Evolutionary conservation across 2,329 filamentous ascomycete species (phyloP), one percentile per base, ranked within the genome.

Genomic region (Colletotrichum liriopes): DNA sequence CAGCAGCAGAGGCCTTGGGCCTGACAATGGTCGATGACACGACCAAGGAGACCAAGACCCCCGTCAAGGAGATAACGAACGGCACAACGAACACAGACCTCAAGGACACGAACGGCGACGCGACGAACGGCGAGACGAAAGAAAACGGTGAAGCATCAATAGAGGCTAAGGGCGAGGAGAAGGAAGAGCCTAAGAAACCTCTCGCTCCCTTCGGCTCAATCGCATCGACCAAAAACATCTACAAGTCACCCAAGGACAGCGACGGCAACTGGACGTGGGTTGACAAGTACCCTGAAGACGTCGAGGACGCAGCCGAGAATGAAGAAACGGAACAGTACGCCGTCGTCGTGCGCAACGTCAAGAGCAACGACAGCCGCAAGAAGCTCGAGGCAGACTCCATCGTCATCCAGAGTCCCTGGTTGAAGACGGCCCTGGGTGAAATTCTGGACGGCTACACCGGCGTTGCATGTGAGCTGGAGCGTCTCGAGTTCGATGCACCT

Each of bases 311-410:
- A 0, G 89, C 86, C 5, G 91, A 93, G 77, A 89, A 91, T 74
- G 86, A 88, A 23, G 86, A 90, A 74, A 92, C 89, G 1, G 86
- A 87, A 45, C 89, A 89, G 74, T 92, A 87, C 77, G 90, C 91
- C 2, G 82, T 92, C 60, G 81, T 92, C 37, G 85, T 90, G 1
- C 87, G 90, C 55, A 89, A 92, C 77, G 82, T 85, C 67, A 89
- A 87, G 79, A 86, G 86, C 75, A 86, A 85, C 58, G 87, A 92
- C 77, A 87, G 89, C 37, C 86, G 87, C 67, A 91, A 91, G 78
- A 88, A 88, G 56, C 86, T 92, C 41, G 82, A 88, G 65, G 85
- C 92, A 32, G 85, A 93, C 76, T 91, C 88, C 58, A 87, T 93
- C 70, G 85, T 92, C 55, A 81, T 93, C 7, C 91, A 93, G 79